Conservation (phyloP, 1,139 yeast genomes). For the Yamadazyma diddensiae region DNA sequence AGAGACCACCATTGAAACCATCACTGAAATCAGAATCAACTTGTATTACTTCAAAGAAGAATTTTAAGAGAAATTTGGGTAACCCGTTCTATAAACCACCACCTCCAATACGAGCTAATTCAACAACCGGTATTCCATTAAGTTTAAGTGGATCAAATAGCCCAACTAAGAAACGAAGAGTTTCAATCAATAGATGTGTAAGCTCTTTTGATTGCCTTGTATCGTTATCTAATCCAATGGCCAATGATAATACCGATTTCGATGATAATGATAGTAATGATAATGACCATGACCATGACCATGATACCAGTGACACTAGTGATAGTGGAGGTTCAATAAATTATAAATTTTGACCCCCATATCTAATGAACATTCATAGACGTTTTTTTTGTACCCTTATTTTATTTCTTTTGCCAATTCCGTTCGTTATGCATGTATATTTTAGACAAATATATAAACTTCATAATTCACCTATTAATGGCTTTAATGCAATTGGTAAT, state of each 20-base stretch:
- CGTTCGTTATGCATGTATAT: slow-evolving; percentile 1
- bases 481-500: slow-evolving; percentile 66
- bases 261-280: slow-evolving; percentile 5
- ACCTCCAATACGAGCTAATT: slow-evolving; percentile 8
- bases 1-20: slow-evolving; percentile 17
- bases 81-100: slow-evolving; percentile 18
- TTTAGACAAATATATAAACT: not conserved
- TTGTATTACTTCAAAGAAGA: slow-evolving; percentile 1
- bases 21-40: slow-evolving; percentile 5
- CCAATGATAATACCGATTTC: not conserved
- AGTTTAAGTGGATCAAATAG: slow-evolving; percentile 5
- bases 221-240: slow-evolving; percentile 7
- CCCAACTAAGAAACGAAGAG: slow-evolving; percentile 17
- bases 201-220: slow-evolving; percentile 58
- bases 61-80: slow-evolving; percentile 10
- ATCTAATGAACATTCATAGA: not conserved
- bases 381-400: not conserved
- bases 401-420: not conserved
- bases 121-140: slow-evolving; percentile 3
- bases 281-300: slow-evolving; percentile 1
- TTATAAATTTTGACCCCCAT: not conserved
- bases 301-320: slow-evolving; percentile 4
- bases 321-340: not conserved
- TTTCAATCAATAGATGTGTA: slow-evolving; percentile 9
- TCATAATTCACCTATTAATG: slow-evolving; percentile 29